Evolutionary conservation across 2,329 filamentous ascomycete species (phyloP), one percentile per base, ranked within the genome.

Genomic region (Fusarium gaditjirri): DNA sequence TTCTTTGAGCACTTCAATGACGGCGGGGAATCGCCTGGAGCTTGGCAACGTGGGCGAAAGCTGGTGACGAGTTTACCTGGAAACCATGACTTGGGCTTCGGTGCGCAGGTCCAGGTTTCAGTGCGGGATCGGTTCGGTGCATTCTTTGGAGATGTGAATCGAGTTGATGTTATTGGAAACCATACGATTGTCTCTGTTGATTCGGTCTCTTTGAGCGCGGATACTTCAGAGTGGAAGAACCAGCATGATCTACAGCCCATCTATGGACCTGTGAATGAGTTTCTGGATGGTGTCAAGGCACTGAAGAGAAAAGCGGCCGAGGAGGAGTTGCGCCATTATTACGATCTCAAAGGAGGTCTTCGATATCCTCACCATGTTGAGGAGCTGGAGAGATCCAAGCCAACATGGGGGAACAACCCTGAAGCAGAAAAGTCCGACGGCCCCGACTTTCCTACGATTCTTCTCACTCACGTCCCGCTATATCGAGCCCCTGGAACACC

Each of bases 161-260:
- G 94, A 13, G 91, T 99, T 25, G 94, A 98, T 80, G 88, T 98
- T 9, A 87, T 98, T 58, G 96, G 94, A 17, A 99, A 99, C 78
- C 96, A 99, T 80, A 97, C 94, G 0, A 94, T 99, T 79, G 93
- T 99, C 25, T 97, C 94, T 2, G 88, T 99, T 12, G 96, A 99
- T 79, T 90, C 92, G 0, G 91, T 97, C 8, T 98, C 95, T 1
- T 82, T 98, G 76, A 97, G 94, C 78, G 95, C 96, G 6, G 87
- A 80, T 47, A 84, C 84, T 4, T 89, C 88, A 5, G 79, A 84
- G 52, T 84, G 87, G 79, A 86, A 85, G 41, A 82, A 85, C 55
- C 80, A 82, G 9, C 82, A 87, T 56, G 87, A 90, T 42, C 79
- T 90, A 23, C 81, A 82, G 43, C 84, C 87, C 41, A 92, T 98